These are phyloP conservation scores for Brassica cretica DNA, from an alignment of 345 rosid species.

Conservation along the genomic window DNA sequence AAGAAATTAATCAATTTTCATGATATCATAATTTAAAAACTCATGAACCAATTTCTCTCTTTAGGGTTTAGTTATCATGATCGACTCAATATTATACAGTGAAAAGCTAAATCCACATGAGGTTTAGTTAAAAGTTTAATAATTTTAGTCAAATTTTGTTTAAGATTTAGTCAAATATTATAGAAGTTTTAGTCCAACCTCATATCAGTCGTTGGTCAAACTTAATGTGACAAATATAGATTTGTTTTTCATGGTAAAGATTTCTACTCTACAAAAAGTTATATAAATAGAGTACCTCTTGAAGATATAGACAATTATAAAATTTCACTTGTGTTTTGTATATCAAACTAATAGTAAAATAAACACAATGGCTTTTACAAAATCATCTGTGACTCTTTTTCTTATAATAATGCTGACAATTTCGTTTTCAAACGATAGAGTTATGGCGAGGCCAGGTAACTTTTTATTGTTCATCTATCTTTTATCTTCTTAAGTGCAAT, in stretches of 20 bases:
- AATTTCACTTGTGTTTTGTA: background rate
- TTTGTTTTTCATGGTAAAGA: background rate
- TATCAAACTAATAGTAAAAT: background rate
- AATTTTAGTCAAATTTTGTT: no score
- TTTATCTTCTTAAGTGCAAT: background rate
- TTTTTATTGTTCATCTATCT: background rate
- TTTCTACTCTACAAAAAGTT: background rate
- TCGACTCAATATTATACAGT: no score
- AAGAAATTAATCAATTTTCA: no score
- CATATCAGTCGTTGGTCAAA: background rate
- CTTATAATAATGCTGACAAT: background rate
- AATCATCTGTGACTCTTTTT: background rate
- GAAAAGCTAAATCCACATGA: no score
- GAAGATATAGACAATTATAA: background rate
- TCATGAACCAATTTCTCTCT: no score
- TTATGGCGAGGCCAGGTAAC: background rate
- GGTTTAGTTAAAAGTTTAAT: no score
- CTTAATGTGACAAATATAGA: background rate
- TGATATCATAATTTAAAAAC: no score
- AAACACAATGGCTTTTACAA: background rate
- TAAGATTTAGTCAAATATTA: no score
- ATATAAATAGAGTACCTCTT: background rate
- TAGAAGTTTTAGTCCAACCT: background rate
- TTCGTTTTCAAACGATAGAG: background rate
- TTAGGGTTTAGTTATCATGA: no score